Percentiles rank a stretch among this genome's conserved stretches.
Evolutionary conservation across 306 rosid species (phyloP).

Genomic region (Prosopis cineraria): DNA sequence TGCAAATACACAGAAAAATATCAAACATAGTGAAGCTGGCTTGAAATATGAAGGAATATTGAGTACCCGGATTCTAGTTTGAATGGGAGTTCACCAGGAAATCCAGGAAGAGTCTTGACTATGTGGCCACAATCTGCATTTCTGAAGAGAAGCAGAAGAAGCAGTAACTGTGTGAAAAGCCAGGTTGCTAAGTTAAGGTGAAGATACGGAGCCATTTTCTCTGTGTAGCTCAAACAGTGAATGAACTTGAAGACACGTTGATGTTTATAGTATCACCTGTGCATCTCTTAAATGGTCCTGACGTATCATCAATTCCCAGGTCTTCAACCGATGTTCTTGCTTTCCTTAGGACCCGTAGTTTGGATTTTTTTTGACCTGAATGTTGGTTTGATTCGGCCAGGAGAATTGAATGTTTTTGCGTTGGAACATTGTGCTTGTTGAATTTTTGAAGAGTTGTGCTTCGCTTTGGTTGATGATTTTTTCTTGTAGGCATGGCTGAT

Average conservation of each 20-base stretch:
- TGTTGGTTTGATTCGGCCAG: too few species aligned
- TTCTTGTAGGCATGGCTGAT: too few species aligned
- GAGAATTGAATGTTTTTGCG: too few species aligned
- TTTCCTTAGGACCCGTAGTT: too few species aligned
- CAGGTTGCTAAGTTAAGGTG: not conserved
- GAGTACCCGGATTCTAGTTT: not conserved
- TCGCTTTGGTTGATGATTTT: too few species aligned
- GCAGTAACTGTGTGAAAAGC: not conserved
- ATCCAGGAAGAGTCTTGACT: not conserved
- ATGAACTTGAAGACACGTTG: not conserved
- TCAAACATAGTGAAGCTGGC: too few species aligned
- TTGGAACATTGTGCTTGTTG: too few species aligned
- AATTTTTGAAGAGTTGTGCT: too few species aligned
- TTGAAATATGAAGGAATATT: not conserved
- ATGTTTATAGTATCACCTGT: not conserved
- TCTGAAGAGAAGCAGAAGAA: not conserved
- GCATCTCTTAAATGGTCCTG: not conserved
- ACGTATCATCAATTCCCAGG: not conserved
- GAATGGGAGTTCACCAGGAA: slow-evolving; percentile 4
- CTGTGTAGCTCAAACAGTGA: not conserved
- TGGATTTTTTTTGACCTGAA: too few species aligned
- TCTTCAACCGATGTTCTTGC: too few species aligned
- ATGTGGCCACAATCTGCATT: not conserved
- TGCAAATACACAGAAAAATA: too few species aligned
- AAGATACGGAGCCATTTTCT: not conserved